Base-by-base conservation (phyloP, 345 rosid genomes). In the Chamaenerion angustifolium region DNA sequence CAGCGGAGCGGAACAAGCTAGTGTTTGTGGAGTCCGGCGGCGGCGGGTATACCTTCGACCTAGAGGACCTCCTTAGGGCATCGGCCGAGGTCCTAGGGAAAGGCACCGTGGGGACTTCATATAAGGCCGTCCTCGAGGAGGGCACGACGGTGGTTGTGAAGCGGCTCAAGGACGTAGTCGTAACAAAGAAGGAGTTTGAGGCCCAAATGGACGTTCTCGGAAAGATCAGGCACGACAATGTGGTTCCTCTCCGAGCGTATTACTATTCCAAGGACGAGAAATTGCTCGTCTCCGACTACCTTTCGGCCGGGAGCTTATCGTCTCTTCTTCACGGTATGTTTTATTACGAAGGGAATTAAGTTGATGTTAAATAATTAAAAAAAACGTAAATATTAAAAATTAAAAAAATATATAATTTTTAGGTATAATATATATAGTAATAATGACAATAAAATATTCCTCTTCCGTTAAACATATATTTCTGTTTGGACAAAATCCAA, bases 41-140 rank as follows among this genome's bases (percentile, higher is more conserved):
- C 27, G 96, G 87, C 51, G 62, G 68, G 6, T 80, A 78, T 55
- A 79, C 76, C 61, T 92, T 87, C 58, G 96, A 92, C 61, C 58
- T 92, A 65, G 98, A 92, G 68, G 98, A 92, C 66, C 63, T 92
- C 46, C 49, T 92, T 53, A 76, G 98, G 62, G 98, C 98, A 19
- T 87, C 96, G 0, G 98, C 96, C 1, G 96, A 87, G 63, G 98
- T 92, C 10, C 57, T 92, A 58, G 98, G 96, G 16, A 92, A 84
- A 58, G 98, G 98, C 56, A 84, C 85, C 16, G 80, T 80, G 0
- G 96, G 98, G n/a, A 92, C 98, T 0, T 82, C 93, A 25, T 92
- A 92, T 67, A 87, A 84, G 67, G 98, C 96, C 0, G 95, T 90
- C 57, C 69, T 90, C 45, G 98, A 90, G 57, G 96, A 86, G 68